Percentiles rank a stretch among this genome's conserved stretches.
Conservation (phyloP, 2,329 filamentous ascomycete species). For the Sarocladium oryzae region DNA sequence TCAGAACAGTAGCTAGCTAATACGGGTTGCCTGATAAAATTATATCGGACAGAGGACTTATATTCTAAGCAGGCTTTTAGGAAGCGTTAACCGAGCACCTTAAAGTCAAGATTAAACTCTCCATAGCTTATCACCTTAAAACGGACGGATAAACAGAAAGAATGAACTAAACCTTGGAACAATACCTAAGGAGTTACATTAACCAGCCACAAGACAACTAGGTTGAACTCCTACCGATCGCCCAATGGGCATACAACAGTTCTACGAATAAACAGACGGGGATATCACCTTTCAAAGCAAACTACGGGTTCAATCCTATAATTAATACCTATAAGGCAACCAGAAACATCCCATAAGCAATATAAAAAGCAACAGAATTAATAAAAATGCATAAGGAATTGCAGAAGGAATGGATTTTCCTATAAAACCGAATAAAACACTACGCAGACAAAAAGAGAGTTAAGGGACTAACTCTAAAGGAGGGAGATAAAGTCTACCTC, state of each 20-base stretch:
- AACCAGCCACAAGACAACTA: neutral
- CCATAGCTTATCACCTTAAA: neutral
- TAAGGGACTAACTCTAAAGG: neutral
- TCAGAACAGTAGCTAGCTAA: neutral
- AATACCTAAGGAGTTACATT: constrained; percentile 1
- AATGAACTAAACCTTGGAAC: neutral
- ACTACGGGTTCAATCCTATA: neutral
- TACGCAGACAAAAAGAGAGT: neutral
- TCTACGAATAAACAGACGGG: neutral
- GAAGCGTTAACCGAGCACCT: neutral
- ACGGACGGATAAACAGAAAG: neutral
- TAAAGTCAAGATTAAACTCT: neutral
- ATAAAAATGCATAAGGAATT: neutral
- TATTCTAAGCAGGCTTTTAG: neutral
- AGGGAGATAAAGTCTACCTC: neutral
- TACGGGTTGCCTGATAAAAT: neutral
- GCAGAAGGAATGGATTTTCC: neutral
- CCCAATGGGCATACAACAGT: neutral
- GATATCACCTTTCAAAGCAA: neutral
- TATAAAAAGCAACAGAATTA: neutral
- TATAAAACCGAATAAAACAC: neutral
- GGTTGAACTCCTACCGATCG: neutral
- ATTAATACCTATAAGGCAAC: neutral
- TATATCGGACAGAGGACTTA: neutral
- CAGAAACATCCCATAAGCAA: neutral